Base-by-base conservation (phyloP, 805 yeast genomes). In the Ogataea siamensis region DNA sequence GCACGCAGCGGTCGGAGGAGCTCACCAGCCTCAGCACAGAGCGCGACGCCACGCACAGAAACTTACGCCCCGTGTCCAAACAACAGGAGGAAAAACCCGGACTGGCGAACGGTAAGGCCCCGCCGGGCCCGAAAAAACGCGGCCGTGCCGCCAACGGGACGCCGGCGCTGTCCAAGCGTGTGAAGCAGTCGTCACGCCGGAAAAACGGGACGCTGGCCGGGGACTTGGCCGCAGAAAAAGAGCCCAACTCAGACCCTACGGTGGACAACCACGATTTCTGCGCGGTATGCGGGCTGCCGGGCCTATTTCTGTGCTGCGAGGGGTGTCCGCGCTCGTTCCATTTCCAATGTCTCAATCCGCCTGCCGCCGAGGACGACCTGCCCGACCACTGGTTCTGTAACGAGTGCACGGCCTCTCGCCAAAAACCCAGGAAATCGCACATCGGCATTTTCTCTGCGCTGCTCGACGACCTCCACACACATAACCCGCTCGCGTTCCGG, bases 371-470 rank as follows among this genome's bases (percentile, higher is more conserved):
- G 28, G 70, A 74, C 34, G 57, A 72, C 25, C 63, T 87, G 6
- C 98, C 98, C 0, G 96, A 84, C 24, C 83, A 78, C 45, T 91
- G 99, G 99, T 78, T 72, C 49, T 91, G 99, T 64, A 72, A 73
- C 11, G 87, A 83, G 52, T 91, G 99, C 61, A 50, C 56, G 10
- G 70, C 74, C 13, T 71, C 71, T 41, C 57, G 61, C 28, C 35
- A 24, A 10, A 41, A 42, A 15, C 37, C 40, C 13, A 38, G 31
- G 26, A 34, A 34, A 12, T 22, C 21, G 22, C 53, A 62, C 32
- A 54, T 68, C n/a, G 82, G 82, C 1, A 56, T 76, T 17, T 73
- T 74, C 41, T 66, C 73, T 2, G 76, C 77, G 41, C 59, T 91
- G 34, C 56, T 89, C 22, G 74, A 80, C 43, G 73, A 74, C 23